Evolutionary conservation across 257 asterid species (phyloP).

Genomic region (Leonotis leonurus): DNA sequence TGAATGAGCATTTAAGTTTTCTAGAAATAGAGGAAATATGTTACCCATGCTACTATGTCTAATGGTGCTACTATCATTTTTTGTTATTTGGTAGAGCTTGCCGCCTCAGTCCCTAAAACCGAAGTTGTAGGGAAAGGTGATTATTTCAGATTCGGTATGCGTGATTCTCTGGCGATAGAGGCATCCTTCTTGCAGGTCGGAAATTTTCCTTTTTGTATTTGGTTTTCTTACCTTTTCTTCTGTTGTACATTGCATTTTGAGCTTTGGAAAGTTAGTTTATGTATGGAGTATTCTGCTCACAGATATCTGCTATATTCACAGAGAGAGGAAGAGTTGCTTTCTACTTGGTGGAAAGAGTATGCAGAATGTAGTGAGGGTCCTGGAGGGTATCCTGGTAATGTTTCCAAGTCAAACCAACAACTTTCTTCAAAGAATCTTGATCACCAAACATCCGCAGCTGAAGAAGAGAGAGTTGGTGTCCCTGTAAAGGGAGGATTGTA

Average conservation of each 20-base stretch:
- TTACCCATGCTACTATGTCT: not conserved
- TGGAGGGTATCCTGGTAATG: constrained; percentile 32
- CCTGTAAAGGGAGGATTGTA: constrained; percentile 96
- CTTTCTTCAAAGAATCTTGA: constrained; percentile 31
- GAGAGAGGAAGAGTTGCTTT: constrained; percentile 91
- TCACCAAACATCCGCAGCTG: constrained; percentile 35
- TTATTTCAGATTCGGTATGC: constrained; percentile 88
- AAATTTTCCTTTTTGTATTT: not conserved
- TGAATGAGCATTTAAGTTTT: not conserved
- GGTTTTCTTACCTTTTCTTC: not conserved
- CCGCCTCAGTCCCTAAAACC: constrained; percentile 79
- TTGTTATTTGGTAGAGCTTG: constrained; percentile 48
- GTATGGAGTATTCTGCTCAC: constrained; percentile 16
- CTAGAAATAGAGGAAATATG: not conserved
- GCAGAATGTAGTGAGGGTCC: constrained; percentile 99
- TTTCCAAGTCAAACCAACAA: constrained; percentile 26
- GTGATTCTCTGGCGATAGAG: constrained; percentile 97
- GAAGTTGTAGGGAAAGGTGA: constrained; percentile 88
- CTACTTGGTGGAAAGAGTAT: constrained; percentile 92
- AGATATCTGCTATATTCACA: constrained; percentile 25
- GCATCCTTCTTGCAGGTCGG: constrained; percentile 91
- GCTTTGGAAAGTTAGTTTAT: not conserved
- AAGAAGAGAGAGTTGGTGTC: constrained; percentile 96
- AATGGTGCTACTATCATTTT: not conserved
- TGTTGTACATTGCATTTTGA: not conserved